These are phyloP conservation scores for Metschnikowia colocasiae DNA, from an alignment of 805 yeast genomes.

Conservation along the genomic window DNA sequence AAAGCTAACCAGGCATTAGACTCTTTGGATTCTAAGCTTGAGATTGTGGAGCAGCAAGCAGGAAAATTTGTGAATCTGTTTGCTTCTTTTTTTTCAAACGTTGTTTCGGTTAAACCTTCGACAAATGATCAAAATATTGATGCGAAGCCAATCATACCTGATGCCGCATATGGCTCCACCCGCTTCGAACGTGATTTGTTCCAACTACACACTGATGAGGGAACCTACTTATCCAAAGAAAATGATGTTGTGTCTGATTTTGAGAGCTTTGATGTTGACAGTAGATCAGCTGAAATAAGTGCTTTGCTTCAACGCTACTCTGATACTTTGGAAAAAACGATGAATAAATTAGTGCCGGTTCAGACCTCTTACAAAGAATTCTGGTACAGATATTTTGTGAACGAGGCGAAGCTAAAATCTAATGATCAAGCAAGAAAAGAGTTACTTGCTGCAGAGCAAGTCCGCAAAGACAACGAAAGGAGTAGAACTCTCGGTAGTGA, in stretches of 20 bases:
- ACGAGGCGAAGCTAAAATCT: slow-evolving; percentile 49
- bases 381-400: slow-evolving; percentile 70
- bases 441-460: slow-evolving; percentile 40
- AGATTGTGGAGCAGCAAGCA: slow-evolving; percentile 67
- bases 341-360: slow-evolving; percentile 66
- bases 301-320: slow-evolving; percentile 45
- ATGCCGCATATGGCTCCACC: slow-evolving; percentile 32
- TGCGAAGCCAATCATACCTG: slow-evolving; percentile 15
- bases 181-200: slow-evolving; percentile 39
- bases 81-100: slow-evolving; percentile 49
- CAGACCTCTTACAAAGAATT: slow-evolving; percentile 55
- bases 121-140: slow-evolving; percentile 8
- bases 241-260: slow-evolving; percentile 15
- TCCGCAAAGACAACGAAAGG: not conserved
- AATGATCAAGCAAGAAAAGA: slow-evolving; percentile 66
- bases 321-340: slow-evolving; percentile 47
- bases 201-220: slow-evolving; percentile 36
- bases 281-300: slow-evolving; percentile 50
- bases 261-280: slow-evolving; percentile 39
- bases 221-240: slow-evolving; percentile 17
- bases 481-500: slow-evolving; percentile 29
- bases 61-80: slow-evolving; percentile 55
- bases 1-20: slow-evolving; percentile 60
- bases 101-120: slow-evolving; percentile 24
- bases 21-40: slow-evolving; percentile 66